A percentile compares a stretch with the other conserved stretches of the same genome.
phyloP scores from a whole-genome alignment of 1,284 basidiomycete species.

The Trichosporon inkin region DNA sequence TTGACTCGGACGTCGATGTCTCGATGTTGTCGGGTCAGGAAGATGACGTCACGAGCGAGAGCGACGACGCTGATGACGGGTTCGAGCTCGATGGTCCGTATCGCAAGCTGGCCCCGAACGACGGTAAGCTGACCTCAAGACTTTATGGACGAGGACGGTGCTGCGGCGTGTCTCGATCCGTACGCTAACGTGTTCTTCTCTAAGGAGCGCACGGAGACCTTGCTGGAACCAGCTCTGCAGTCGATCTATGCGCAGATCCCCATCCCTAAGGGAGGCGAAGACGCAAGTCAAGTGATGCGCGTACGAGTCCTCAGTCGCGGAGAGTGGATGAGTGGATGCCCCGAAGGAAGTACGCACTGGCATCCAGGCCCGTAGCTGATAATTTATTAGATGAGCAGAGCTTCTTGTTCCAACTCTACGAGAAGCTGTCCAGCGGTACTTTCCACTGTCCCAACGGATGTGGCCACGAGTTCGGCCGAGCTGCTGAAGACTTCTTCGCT shows the following conservation, averaged over 20 bases:
- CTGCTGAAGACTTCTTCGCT: conserved; percentile 72
- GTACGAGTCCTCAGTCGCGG: conserved; percentile 73
- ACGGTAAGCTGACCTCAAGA: conserved; percentile 2
- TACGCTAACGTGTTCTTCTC: conserved; percentile 89
- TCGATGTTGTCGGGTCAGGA: not conserved
- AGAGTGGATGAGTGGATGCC: conserved; percentile 95
- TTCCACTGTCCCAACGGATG: conserved; percentile 70
- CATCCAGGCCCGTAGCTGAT: not conserved
- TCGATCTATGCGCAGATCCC: conserved; percentile 7
- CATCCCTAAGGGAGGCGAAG: conserved; percentile 26
- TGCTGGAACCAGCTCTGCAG: conserved; percentile 73
- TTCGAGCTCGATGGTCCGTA: conserved; percentile 29
- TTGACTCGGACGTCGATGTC: conserved; percentile 38
- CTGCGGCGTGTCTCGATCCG: conserved; percentile 59
- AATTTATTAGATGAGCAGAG: conserved; percentile 67
- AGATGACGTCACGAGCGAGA: conserved; percentile 30
- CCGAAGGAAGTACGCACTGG: conserved; percentile 59
- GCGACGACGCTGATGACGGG: conserved; percentile 49
- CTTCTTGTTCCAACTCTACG: conserved; percentile 77
- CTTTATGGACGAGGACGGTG: conserved; percentile 29
- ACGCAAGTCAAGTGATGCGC: conserved; percentile 45
- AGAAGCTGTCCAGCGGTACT: conserved; percentile 61
- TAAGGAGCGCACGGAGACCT: conserved; percentile 77
- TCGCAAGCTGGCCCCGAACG: not conserved
- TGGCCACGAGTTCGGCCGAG: conserved; percentile 58